Conservation (phyloP, 1,284 basidiomycete species). For the Puccinia coronata region DNA sequence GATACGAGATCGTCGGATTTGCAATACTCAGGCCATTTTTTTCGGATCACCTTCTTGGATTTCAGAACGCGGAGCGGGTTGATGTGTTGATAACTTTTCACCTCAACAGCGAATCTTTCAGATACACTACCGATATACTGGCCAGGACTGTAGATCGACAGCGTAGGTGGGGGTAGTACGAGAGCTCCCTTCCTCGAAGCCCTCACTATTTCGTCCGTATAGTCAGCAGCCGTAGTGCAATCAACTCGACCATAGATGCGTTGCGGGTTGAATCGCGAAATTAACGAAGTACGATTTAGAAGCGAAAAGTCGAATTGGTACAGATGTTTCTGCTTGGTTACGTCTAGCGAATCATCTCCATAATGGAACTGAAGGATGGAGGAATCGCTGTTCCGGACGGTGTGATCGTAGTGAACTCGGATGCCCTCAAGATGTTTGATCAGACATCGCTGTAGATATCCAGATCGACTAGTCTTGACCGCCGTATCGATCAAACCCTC, state of each 20-base stretch:
- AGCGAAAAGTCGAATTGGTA: conserved; percentile 91
- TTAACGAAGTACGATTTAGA: conserved; percentile 78
- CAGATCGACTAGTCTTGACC: conserved; percentile 97
- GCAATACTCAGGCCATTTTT: conserved; percentile 58
- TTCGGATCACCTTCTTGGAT: conserved; percentile 63
- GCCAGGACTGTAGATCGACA: conserved; percentile 77
- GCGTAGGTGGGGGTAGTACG: conserved; percentile 70
- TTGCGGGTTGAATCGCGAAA: conserved; percentile 72
- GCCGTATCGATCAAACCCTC: conserved; percentile 99
- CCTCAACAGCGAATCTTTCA: conserved; percentile 81
- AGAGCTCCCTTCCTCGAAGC: conserved; percentile 64
- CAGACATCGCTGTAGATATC: conserved; percentile 95
- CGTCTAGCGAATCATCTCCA: conserved; percentile 93
- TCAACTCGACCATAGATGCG: conserved; percentile 68
- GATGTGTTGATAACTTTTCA: conserved; percentile 76
- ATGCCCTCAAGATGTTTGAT: conserved; percentile 98
- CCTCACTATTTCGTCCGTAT: conserved; percentile 92
- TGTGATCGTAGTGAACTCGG: conserved; percentile 95
- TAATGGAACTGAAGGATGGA: conserved; percentile 96
- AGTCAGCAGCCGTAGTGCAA: conserved; percentile 68
- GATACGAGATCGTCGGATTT: conserved; percentile 64
- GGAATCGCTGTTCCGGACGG: conserved; percentile 90
- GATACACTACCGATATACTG: conserved; percentile 86
- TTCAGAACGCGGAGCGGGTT: conserved; percentile 77
- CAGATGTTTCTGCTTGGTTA: conserved; percentile 71